Base-by-base conservation (phyloP, 2,329 filamentous ascomycete genomes). In the Coniochaeta pulveracea region DNA sequence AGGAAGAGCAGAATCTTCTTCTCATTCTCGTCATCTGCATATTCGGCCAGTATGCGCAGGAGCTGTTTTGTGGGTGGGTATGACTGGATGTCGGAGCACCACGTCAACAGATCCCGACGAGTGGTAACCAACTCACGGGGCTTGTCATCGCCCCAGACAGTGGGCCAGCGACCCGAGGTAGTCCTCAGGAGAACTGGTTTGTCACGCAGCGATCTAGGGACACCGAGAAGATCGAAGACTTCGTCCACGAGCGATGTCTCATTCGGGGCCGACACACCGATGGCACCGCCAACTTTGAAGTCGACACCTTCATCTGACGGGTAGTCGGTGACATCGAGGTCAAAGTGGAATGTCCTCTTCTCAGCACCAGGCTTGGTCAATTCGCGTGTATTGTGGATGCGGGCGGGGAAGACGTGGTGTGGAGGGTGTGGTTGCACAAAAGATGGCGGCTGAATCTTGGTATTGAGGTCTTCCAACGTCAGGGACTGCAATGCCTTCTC, bases 321-420 rank as follows among this genome's bases (percentile, higher is more conserved):
- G 48, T 98, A 98, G 52, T 94, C 81, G 31, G 89, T 95, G 32
- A 98, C 81, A 48, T 98, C 91, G 27, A 98, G 75, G 48, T 96
- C 91, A 48, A 96, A 96, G 58, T 98, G 91, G 55, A 89, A 94
- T 0, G 91, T 98, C 39, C 89, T 74, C 72, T 98, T 98, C 65
- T 94, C 85, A 5, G 91, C 91, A 15, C 89, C 89, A 16, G 74
- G 66, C 52, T 76, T 81, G 10, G 91, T 98, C 51, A 98, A 63
- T 57, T 94, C 86, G 36, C 91, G 80, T 3, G 85, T 75, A 47
- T 78, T 78, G 57, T 85, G 80, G 29, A 98, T 73, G 42, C 78
- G 85, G n/a, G 89, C 88, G 1, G 86, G 81, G 57, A 83, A 93
- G 39, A 96, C 86, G 43, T 89, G 70, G 57, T 93, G 91, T 0